phyloP scores from a whole-genome alignment of 2,329 filamentous ascomycete species.

The Xylaria polymorpha region DNA sequence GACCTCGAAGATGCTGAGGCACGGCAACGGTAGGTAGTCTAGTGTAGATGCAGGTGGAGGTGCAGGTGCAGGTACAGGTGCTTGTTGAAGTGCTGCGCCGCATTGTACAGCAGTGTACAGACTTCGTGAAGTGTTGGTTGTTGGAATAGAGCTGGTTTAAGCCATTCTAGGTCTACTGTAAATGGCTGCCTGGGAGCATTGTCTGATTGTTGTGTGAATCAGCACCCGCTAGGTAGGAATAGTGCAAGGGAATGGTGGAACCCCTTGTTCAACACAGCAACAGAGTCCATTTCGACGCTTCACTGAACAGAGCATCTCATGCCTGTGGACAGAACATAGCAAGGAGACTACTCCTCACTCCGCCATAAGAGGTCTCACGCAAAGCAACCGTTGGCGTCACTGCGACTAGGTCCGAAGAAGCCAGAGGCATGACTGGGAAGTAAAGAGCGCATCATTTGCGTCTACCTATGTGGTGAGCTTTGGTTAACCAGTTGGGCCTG shows the following conservation, averaged over 20 bases:
- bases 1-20: slow-evolving; percentile 12
- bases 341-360: slow-evolving; percentile 18
- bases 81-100: slow-evolving; percentile 10
- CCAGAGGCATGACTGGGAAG: slow-evolving; percentile 8
- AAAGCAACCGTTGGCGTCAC: not conserved
- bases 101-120: slow-evolving; percentile 8
- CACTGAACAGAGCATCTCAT: slow-evolving; percentile 4
- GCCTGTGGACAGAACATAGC: not conserved
- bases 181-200: slow-evolving; percentile 15
- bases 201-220: slow-evolving; percentile 26
- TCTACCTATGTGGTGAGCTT: not conserved
- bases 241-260: slow-evolving; percentile 28
- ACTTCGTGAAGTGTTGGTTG: slow-evolving; percentile 5
- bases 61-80: slow-evolving; percentile 4
- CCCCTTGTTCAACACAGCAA: slow-evolving; percentile 25
- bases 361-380: not conserved
- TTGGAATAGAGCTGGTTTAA: slow-evolving; percentile 14
- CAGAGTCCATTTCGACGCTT: slow-evolving; percentile 18
- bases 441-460: slow-evolving; percentile 12
- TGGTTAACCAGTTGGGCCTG: slow-evolving; percentile 1
- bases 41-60: slow-evolving; percentile 7
- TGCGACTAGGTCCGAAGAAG: slow-evolving; percentile 12
- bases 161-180: slow-evolving; percentile 14
- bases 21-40: slow-evolving; percentile 7
- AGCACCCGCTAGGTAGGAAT: slow-evolving; percentile 22